These are phyloP conservation scores for Gremmenia infestans DNA, from an alignment of 2,329 filamentous ascomycete species.

Conservation along the genomic window DNA sequence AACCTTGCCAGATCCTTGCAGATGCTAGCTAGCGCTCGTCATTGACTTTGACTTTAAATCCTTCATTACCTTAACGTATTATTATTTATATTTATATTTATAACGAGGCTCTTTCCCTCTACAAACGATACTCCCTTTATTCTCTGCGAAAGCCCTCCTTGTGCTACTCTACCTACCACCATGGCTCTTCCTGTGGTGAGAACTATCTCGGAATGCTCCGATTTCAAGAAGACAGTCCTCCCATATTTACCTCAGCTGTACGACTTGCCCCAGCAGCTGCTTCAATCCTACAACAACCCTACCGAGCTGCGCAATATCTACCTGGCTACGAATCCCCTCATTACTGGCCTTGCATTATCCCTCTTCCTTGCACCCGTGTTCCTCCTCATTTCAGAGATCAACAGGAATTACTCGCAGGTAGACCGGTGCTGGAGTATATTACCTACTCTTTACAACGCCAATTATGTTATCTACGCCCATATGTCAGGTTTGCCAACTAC, in stretches of 20 bases:
- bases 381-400: conserved; percentile 74
- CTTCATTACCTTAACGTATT: too few relatives aligned
- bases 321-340: conserved; percentile 76
- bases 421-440: conserved; percentile 90
- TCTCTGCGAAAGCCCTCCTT: not conserved
- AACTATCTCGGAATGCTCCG: conserved; percentile 67
- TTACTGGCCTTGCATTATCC: conserved; percentile 68
- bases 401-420: conserved; percentile 94
- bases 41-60: not conserved
- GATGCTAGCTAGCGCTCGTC: not conserved
- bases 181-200: conserved; percentile 72
- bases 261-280: conserved; percentile 61
- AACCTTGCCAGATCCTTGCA: not conserved
- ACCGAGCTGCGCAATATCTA: conserved; percentile 68
- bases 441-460: conserved; percentile 78
- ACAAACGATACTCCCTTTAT: not conserved
- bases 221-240: conserved; percentile 68
- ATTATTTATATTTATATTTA: not conserved
- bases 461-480: conserved; percentile 80
- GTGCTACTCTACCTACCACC: not conserved
- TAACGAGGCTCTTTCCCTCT: not conserved
- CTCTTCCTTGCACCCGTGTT: conserved; percentile 67
- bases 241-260: conserved; percentile 69
- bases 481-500: conserved; percentile 64
- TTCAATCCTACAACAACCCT: conserved; percentile 54